Evolutionary conservation across 768 basidiomycete genomes (phyloP), one percentile per base, ranked within the genome.

Genomic region (Dacryopinax spathularia): DNA sequence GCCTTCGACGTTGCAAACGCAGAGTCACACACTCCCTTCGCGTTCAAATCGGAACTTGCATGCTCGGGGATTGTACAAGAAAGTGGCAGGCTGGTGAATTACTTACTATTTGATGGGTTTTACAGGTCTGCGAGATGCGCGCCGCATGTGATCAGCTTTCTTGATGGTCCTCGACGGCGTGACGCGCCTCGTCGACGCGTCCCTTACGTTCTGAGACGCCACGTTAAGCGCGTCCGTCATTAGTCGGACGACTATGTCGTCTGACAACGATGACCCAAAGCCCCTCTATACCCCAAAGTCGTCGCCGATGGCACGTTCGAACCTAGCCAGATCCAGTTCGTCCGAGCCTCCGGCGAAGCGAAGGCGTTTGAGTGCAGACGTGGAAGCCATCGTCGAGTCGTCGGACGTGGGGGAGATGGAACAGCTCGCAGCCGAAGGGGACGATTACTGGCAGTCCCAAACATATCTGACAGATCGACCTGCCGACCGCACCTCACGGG

Each of bases 341-440:
- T 56, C 48, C 48, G 48, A 56, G 31, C 48, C 13, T 9, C 48
- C 48, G 6, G 15, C 29, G 25, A 56, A 56, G 29, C 48, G 48
- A 56, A 13, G 48, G 20, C 48, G 48, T 25, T 29, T 56, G 13
- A 56, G 48, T 29, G 18, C 25, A 31, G 68, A 74, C 37, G 71
- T 75, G 39, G 75, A 75, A 5, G 82, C 82, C 43, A 69, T 81
- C 59, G 80, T 86, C 15, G 83, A 83, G 68, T 85, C 85, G 18
- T 86, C 84, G 2, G 85, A 87, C 66, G 72, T 75, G 56, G 85
- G 85, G 67, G 85, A 87, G 66, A 76, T 77, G 37, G 81, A 81
- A 68, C 75, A 77, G 44, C 65, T 80, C 35, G 64, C 61, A 61
- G 60, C 60, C 29, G 61, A 10, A 61, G 34, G 31, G 33, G 36